Base-by-base conservation (phyloP, 495 filamentous ascomycete genomes). In the Rostrohypoxylon terebratum region DNA sequence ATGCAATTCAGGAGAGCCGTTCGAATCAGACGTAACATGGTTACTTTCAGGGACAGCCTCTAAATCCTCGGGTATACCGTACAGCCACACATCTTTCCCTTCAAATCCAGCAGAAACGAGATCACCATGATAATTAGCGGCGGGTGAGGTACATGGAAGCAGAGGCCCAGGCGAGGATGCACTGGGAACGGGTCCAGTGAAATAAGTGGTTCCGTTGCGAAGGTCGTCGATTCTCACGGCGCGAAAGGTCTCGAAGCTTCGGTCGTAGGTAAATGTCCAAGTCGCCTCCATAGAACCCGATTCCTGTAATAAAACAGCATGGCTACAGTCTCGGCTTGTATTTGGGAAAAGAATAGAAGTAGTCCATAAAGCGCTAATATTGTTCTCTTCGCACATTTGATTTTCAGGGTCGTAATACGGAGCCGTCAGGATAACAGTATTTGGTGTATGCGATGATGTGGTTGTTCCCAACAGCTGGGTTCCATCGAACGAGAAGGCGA, bases 281-380 rank as follows among this genome's bases (percentile, higher is more conserved):
- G 80, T 88, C 23, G 90, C 88, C 73, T 94, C 93, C 40, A 88
- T 88, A 60, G 91, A 87, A n/a, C 87, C 86, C 34, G 89, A 87
- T 68, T 87, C 83, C 38, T 92, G 89, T 1, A 96, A 81, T 18
- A 95, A 74, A 1, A 90, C 90, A 42, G 92, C 93, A 79, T 94
- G 90, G 61, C 90, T 93, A 66, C 90, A 94, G 40, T 91, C 90
- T 42, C 87, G 85, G 59, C 89, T 93, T 18, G 87, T 89, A 62
- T 94, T 91, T 0, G 93, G 93, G 55, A 96, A 96, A 0, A 96
- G 81, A 28, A 96, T 94, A 44, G 94, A 94, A 1, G 93, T 94
- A 47, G 93, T 96, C 93, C 93, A 96, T 75, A 95, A 84, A 6
- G 89, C 90, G 74, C 90, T 92, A 42, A 95, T 86, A 60, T 89